phyloP scores from a whole-genome alignment of 441 rosid genomes.

The Viola pubescens region DNA sequence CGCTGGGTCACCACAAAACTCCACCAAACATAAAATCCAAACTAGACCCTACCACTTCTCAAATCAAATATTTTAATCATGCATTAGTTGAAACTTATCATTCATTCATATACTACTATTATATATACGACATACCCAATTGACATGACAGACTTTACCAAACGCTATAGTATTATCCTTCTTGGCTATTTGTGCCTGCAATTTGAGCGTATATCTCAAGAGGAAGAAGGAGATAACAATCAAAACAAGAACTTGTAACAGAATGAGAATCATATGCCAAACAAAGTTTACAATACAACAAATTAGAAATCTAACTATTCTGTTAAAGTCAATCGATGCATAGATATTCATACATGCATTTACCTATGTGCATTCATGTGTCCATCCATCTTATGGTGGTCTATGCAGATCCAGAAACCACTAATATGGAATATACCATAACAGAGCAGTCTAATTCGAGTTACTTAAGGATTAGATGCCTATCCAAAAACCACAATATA shows the following conservation, averaged over 20 bases:
- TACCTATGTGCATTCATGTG: too few relatives aligned
- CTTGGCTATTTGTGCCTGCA: not conserved
- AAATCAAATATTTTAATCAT: slow-evolving; percentile 17
- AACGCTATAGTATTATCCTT: not conserved
- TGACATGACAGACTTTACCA: slow-evolving; percentile 16
- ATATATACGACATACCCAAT: slow-evolving; percentile 12
- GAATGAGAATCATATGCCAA: not conserved
- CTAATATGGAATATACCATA: too few relatives aligned
- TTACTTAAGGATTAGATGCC: not conserved
- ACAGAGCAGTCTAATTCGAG: too few relatives aligned
- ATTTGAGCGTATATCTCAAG: not conserved
- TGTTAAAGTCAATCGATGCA: too few relatives aligned
- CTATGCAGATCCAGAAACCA: too few relatives aligned
- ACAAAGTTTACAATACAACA: too few relatives aligned
- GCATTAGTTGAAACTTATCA: slow-evolving; percentile 20
- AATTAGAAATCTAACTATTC: too few relatives aligned
- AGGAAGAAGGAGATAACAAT: not conserved
- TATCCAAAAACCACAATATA: slow-evolving; percentile 4
- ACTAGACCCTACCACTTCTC: slow-evolving; percentile 33
- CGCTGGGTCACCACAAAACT: slow-evolving; percentile 21
- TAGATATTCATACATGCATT: too few relatives aligned
- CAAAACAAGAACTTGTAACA: not conserved
- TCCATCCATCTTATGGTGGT: too few relatives aligned
- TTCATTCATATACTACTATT: slow-evolving; percentile 21
- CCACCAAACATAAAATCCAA: slow-evolving; percentile 23